Evolutionary conservation across 257 asterid genomes (phyloP), one percentile per base, ranked within the genome.

Genomic region (Solanum boliviense): DNA sequence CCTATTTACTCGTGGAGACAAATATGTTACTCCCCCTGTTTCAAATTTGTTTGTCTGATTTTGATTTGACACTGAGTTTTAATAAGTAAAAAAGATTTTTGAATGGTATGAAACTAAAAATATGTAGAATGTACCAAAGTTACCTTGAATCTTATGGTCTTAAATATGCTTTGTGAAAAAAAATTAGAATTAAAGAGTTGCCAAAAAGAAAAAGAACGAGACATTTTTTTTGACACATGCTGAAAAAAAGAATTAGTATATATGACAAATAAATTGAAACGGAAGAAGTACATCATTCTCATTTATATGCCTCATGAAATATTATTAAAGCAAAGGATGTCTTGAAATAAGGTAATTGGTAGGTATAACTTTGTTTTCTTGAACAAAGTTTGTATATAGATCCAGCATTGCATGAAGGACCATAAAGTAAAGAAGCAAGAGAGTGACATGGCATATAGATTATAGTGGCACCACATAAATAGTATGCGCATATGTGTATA

Each of bases 371-470:
- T 41, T 41, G 62, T 25, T 76, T 76, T 12, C 58, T 38, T 44
- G 65, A 27, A 27, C 84, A 44, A 79, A 44, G 38, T 44, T 27
- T 79, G 34, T 27, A 13, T 38, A 13, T 13, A 7, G n/a, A 25
- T 27, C 62, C 36, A 3, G 25, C 44, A 72, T 34, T 79, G 16
- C 67, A 44, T 15, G 67, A 78, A 78, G 25, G 68, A 79, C 38
- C 85, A 81, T 7, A 44, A 4, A 46, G 27, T 4, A 78, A 78
- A 32, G 46, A 78, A 31, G 7, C 18, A 62, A 62, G 65, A 79
- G 39, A 46, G 39, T 79, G 85, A 79, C 67, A 79, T 44, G 85
- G 67, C 16, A 79, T 27, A 79, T 35, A 16, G 60, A 52, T 52
- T 52, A 52, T 5, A 44, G 67, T 46, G 9, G 23, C 65, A 44